These are phyloP conservation scores for Kazachstania bromeliacearum DNA, from an alignment of 805 yeast genomes.

Conservation along the genomic window DNA sequence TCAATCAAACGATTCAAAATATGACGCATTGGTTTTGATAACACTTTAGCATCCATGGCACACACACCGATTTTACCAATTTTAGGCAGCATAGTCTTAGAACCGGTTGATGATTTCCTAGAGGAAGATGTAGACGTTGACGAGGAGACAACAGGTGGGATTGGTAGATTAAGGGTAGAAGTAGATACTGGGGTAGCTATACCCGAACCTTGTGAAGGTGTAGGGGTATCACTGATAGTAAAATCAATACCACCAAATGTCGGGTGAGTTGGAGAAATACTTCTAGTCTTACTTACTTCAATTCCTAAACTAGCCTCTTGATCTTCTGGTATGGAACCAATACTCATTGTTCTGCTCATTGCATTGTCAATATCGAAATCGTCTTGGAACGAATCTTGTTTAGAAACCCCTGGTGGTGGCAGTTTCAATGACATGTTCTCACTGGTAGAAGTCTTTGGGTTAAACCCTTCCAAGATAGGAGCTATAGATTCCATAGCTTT, in stretches of 20 bases:
- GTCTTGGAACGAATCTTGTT: constrained; percentile 14
- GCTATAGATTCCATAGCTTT: constrained; percentile 73
- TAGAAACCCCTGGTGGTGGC: constrained; percentile 26
- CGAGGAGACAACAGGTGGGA: not conserved
- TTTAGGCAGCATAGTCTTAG: constrained; percentile 43
- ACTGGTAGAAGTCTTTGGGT: constrained; percentile 57
- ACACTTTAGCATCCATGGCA: constrained; percentile 96
- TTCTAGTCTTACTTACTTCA: not conserved
- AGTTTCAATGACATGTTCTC: constrained; percentile 33
- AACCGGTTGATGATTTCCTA: constrained; percentile 19
- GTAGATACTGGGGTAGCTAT: not conserved
- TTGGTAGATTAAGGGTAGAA: not conserved
- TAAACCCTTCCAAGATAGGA: constrained; percentile 64
- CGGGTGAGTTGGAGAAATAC: not conserved
- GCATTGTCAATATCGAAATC: constrained; percentile 21
- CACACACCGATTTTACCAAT: constrained; percentile 96
- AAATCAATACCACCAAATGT: not conserved
- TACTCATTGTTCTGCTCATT: constrained; percentile 21
- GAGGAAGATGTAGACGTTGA: constrained; percentile 22
- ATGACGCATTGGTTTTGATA: constrained; percentile 90
- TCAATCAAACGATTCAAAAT: constrained; percentile 81
- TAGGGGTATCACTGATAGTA: not conserved
- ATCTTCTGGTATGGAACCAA: constrained; percentile 9
- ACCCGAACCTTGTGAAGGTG: not conserved
- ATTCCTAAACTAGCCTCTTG: not conserved